Base-by-base conservation (phyloP, 352 stramenopile species). In the Phytophthora aleatoria region DNA sequence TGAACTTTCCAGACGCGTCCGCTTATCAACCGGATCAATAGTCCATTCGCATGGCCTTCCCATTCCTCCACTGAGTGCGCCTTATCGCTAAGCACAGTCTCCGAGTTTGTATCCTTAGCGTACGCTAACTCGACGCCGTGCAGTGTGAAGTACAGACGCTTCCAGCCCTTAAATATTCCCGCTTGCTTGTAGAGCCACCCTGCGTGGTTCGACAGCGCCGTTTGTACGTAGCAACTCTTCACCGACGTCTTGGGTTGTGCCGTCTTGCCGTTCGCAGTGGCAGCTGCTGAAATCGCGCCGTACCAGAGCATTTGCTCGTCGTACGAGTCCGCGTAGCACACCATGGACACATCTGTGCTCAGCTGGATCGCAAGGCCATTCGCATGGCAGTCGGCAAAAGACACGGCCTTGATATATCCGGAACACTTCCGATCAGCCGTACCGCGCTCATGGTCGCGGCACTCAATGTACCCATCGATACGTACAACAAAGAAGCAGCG, bases 231-330 rank as follows among this genome's bases (percentile, higher is more conserved):
- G 26, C 74, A 81, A 41, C 78, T 83, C 60, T 95, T 95, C 55
- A 95, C 73, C 0, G 74, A 76, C 16, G 73, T 77, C 7, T 74
- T 57, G 3, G 68, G 47, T 35, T 79, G 57, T 1, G 71, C 67
- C 3, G 70, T 66, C 54, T 81, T 79, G 49, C 72, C 71, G 33
- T 88, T 91, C 13, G 77, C 74, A 20, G 66, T 77, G n/a, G 79
- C 78, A 0, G 75, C 72, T 1, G 84, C 76, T 6, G 87, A 85
- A 43, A 94, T 87, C 15, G 83, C 83, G 0, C 74, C 76, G 60
- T 92, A 92, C 87, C 87, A 96, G 9, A 93, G 72, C 83, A 92
- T 92, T 51, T 83, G 74, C 52, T 93, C 85, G 57, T 92, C 84
- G 59, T 92, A 94, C 13, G 83, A 82, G 33, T 93, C 82, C 1